Percentiles rank a stretch among this genome's conserved stretches.
Evolutionary conservation across 805 yeast genomes (phyloP).

Genomic region (Lachancea lanzarotensis): DNA sequence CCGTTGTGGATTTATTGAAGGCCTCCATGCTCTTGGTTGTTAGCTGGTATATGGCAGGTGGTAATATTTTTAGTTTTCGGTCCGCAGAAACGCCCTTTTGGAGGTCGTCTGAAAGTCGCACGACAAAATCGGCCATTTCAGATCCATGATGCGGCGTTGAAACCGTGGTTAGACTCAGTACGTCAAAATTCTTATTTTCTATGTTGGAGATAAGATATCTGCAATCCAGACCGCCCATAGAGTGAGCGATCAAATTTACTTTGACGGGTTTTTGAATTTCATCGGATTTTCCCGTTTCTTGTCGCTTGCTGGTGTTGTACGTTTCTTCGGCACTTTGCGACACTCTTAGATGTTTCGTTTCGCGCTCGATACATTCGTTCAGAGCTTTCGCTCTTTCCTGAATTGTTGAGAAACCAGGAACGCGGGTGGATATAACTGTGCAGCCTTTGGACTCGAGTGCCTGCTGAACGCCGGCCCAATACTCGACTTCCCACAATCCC

Average conservation of each 20-base stretch:
- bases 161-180: conserved; percentile 73
- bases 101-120: conserved; percentile 29
- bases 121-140: conserved; percentile 67
- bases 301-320: conserved; percentile 16
- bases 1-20: conserved; percentile 47
- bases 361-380: conserved; percentile 41
- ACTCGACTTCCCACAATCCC: conserved; percentile 44
- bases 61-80: conserved; percentile 19
- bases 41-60: conserved; percentile 53
- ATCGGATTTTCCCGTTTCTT: background rate
- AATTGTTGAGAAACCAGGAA: conserved; percentile 77
- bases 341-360: conserved; percentile 17
- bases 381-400: conserved; percentile 57
- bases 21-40: conserved; percentile 47
- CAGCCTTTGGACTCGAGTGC: conserved; percentile 58
- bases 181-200: conserved; percentile 42
- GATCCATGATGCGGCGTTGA: conserved; percentile 89
- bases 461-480: conserved; percentile 76
- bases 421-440: conserved; percentile 63
- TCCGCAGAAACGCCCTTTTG: conserved; percentile 23
- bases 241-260: conserved; percentile 76
- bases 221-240: conserved; percentile 92
- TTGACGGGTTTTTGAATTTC: conserved; percentile 35
- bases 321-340: conserved; percentile 19
- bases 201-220: conserved; percentile 63